Evolutionary conservation across 2,329 filamentous ascomycete species (phyloP), one percentile per base, ranked within the genome.

Genomic region (Aureobasidium sp.): DNA sequence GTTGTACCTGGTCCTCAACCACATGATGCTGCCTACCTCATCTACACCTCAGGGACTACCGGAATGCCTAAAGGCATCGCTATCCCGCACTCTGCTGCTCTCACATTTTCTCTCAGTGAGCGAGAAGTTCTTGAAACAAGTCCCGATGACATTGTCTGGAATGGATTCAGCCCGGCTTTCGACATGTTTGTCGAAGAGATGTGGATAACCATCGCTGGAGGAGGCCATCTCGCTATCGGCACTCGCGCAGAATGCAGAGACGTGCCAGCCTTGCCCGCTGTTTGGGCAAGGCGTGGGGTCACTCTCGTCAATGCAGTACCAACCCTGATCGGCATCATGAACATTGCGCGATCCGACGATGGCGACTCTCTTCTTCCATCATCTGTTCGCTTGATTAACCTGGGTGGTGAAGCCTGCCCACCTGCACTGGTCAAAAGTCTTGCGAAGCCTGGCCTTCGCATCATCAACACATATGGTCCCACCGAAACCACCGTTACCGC

Each of bases 41-140:
- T 96, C 0, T 96, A 95, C 72, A 96, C 91, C 0, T 93, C 89
- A 4, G 90, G 91, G 2, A 95, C 91, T 0, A 96, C 91, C 0
- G 91, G 91, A 2, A 89, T 85, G 0, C 91, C 91, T 0, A 96
- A 96, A 68, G 91, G 91, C 1, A 53, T 53, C 11, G 49, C 49
- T n/a, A 53, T 53, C 5, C 49, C 49, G 5, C 49, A 53, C 36
- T 53, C 49, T 11, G 49, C 49, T 27, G 49, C 49, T 2, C 14
- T 53, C 1, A 29, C 41, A 15, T 53, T 53, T 15, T 41, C 49
- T 37, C 49, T 53, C 20, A 53, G 49, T n/a, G 49, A 53, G 36
- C 49, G 34, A 12, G 34, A 53, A 41, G 49, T 53, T 22, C 36
- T 53, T 22, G 49, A 53, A 41, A 53, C 49, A 53, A 53, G 36